Conservation (phyloP, 768 basidiomycete species). For the Rhizopogon sp. region DNA sequence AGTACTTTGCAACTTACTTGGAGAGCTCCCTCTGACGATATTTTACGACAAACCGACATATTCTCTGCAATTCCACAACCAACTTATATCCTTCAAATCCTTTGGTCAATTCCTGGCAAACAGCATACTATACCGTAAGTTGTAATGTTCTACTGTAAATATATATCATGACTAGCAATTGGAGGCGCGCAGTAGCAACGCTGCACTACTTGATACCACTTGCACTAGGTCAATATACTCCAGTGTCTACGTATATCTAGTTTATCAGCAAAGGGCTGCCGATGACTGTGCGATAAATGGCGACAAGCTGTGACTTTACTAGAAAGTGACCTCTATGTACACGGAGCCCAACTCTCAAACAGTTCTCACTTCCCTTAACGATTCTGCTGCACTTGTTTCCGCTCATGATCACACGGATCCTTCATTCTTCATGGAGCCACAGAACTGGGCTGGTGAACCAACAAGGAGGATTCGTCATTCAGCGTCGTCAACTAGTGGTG, state of each 20-base stretch:
- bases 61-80: not conserved
- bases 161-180: constrained; percentile 6
- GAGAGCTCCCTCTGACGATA: too few relatives aligned
- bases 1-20: too few relatives aligned
- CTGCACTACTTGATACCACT: constrained; percentile 10
- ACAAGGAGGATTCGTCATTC: constrained; percentile 73
- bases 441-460: constrained; percentile 62
- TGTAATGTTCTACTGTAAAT: not conserved
- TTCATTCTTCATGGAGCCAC: constrained; percentile 41
- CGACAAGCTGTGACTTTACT: constrained; percentile 67
- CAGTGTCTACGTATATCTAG: constrained; percentile 10
- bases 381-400: constrained; percentile 62
- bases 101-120: not conserved
- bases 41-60: too few relatives aligned
- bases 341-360: constrained; percentile 57
- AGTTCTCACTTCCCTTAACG: constrained; percentile 44
- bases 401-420: constrained; percentile 34
- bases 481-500: constrained; percentile 44
- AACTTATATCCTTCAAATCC: constrained; percentile 10
- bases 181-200: constrained; percentile 1
- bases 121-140: not conserved
- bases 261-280: not conserved
- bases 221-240: constrained; percentile 18
- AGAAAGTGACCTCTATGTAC: constrained; percentile 58
- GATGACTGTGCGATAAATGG: constrained; percentile 55